phyloP scores from a whole-genome alignment of 2,329 filamentous ascomycete species.

The Dactylellina sp. region DNA sequence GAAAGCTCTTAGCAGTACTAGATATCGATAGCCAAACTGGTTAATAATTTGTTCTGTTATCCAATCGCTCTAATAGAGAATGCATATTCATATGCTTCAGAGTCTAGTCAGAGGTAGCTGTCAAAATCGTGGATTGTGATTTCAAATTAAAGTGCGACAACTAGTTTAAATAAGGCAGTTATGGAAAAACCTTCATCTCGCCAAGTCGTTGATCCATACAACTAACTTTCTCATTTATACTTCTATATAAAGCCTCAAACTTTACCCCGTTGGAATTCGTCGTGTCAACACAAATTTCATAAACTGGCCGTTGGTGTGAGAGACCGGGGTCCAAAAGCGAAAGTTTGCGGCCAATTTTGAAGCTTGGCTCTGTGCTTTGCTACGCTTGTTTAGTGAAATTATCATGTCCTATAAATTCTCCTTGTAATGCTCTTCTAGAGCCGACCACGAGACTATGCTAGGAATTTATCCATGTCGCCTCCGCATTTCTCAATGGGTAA shows the following conservation, averaged over 20 bases:
- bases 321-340: constrained; percentile 24
- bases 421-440: constrained; percentile 4
- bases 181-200: no score
- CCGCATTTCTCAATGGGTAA: constrained; percentile 26
- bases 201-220: background rate
- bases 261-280: constrained; percentile 40
- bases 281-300: constrained; percentile 28
- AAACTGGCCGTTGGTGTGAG: constrained; percentile 19
- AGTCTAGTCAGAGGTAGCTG: no score
- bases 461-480: constrained; percentile 20
- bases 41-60: no score
- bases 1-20: no score
- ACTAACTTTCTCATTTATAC: constrained; percentile 24
- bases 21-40: no score
- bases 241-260: background rate
- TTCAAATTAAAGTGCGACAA: no score
- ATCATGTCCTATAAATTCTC: constrained; percentile 16
- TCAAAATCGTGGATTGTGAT: no score
- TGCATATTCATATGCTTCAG: no score
- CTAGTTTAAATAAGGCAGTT: no score
- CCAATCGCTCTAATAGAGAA: no score
- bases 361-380: background rate
- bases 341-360: constrained; percentile 47
- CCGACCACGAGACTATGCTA: constrained; percentile 19
- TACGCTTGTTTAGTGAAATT: no score